Evolutionary conservation across 805 yeast genomes (phyloP).

Genomic region (Lachancea cidri): DNA sequence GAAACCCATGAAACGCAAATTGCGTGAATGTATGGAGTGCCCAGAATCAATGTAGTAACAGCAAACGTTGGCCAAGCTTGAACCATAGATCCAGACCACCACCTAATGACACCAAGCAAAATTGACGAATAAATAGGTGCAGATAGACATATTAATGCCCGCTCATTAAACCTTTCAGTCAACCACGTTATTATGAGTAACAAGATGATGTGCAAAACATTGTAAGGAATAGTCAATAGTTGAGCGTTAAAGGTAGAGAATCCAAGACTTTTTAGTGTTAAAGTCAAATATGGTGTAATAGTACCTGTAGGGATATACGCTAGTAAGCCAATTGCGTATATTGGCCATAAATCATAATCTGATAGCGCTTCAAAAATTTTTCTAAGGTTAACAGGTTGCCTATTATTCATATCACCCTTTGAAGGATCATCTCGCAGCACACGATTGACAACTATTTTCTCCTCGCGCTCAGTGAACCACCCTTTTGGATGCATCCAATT

Average conservation of each 20-base stretch:
- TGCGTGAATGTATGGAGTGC: slow-evolving; percentile 46
- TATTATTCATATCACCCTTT: slow-evolving; percentile 61
- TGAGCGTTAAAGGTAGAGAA: slow-evolving; percentile 48
- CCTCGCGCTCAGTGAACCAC: slow-evolving; percentile 50
- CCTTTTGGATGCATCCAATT: slow-evolving; percentile 47
- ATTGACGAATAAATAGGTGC: slow-evolving; percentile 35
- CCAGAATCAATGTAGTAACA: slow-evolving; percentile 29
- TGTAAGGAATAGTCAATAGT: slow-evolving; percentile 47
- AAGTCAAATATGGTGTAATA: slow-evolving; percentile 40
- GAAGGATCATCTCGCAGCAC: slow-evolving; percentile 62
- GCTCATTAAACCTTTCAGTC: slow-evolving; percentile 33
- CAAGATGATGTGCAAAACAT: slow-evolving; percentile 35
- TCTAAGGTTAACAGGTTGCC: slow-evolving; percentile 43
- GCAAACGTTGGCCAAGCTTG: slow-evolving; percentile 39
- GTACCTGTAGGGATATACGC: slow-evolving; percentile 36
- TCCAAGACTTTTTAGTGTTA: slow-evolving; percentile 44
- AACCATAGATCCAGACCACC: slow-evolving; percentile 36
- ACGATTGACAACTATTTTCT: slow-evolving; percentile 53
- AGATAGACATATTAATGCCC: slow-evolving; percentile 23
- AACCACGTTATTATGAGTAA: slow-evolving; percentile 35
- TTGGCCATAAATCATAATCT: slow-evolving; percentile 56
- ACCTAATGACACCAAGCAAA: slow-evolving; percentile 31
- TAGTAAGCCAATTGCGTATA: slow-evolving; percentile 45
- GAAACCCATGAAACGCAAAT: slow-evolving; percentile 57
- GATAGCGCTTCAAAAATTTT: slow-evolving; percentile 37